These are phyloP conservation scores for Mortierella sp. DNA, from an alignment of 371 early-diverging fungal species.

Conservation along the genomic window DNA sequence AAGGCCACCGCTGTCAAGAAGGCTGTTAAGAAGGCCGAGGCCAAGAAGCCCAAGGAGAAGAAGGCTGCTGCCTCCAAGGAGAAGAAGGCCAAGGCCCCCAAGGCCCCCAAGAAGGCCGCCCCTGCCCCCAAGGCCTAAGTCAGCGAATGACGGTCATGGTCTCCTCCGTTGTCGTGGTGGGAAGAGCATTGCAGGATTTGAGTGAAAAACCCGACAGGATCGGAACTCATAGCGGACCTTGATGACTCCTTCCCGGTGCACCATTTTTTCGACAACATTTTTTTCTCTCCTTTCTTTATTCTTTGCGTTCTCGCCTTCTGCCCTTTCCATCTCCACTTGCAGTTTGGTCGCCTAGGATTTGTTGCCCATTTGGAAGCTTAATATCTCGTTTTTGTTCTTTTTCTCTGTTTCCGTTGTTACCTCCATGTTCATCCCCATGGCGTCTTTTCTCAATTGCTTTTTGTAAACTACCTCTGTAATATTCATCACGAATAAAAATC, in stretches of 20 bases:
- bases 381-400: neutral
- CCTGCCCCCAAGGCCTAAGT: conserved; percentile 58
- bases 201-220: conserved; percentile 11
- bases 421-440: conserved; percentile 1
- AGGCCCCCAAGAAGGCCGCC: conserved; percentile 47
- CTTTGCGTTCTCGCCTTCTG: neutral
- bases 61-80: conserved; percentile 56
- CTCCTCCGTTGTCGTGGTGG: neutral
- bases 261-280: neutral
- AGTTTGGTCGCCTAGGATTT: neutral
- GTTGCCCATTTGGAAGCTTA: neutral
- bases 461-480: conserved; percentile 10
- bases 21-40: conserved; percentile 59
- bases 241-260: conserved; percentile 2
- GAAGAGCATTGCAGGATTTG: neutral
- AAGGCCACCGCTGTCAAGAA: conserved; percentile 67
- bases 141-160: conserved; percentile 29
- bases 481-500: conserved; percentile 10
- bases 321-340: neutral
- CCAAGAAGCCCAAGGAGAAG: conserved; percentile 68
- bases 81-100: conserved; percentile 60
- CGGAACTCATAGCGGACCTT: conserved; percentile 10
- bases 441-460: conserved; percentile 6
- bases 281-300: neutral
- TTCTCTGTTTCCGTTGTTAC: neutral